These are phyloP conservation scores for Phaeotremella fagi DNA, from an alignment of 768 basidiomycete genomes.

Conservation along the genomic window DNA sequence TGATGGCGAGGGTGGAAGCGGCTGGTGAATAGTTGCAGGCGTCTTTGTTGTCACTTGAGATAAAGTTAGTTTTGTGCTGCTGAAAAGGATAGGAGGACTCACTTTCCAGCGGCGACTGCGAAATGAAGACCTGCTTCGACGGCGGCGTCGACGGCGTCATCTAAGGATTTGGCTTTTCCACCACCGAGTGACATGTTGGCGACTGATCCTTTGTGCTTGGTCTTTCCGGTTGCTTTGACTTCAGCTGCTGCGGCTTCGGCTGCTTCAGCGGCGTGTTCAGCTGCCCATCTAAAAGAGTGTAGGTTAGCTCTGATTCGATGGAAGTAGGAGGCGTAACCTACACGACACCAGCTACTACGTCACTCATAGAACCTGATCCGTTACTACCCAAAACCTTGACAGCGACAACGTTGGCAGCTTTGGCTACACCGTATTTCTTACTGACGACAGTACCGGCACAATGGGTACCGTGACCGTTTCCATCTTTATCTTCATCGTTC, in stretches of 20 bases:
- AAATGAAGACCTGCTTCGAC: slow-evolving; percentile 84
- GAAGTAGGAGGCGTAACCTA: slow-evolving; percentile 7
- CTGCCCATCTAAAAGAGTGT: slow-evolving; percentile 58
- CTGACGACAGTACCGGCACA: slow-evolving; percentile 97
- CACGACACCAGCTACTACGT: slow-evolving; percentile 80
- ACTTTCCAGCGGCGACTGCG: slow-evolving; percentile 84
- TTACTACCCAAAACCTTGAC: slow-evolving; percentile 70
- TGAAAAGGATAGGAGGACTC: slow-evolving; percentile 31
- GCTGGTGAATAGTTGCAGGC: slow-evolving; percentile 94
- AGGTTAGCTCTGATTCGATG: neutral
- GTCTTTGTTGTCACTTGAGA: slow-evolving; percentile 71
- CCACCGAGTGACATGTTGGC: slow-evolving; percentile 91
- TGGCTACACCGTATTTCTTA: slow-evolving; percentile 88
- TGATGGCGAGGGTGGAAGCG: slow-evolving; percentile 78
- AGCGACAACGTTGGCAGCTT: slow-evolving; percentile 63
- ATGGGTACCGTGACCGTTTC: slow-evolving; percentile 91
- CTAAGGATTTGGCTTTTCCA: slow-evolving; percentile 79
- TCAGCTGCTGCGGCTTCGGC: slow-evolving; percentile 63
- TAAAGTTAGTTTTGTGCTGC: slow-evolving; percentile 1
- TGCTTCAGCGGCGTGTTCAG: slow-evolving; percentile 53
- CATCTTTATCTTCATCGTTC: slow-evolving; percentile 80
- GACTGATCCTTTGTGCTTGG: slow-evolving; percentile 77
- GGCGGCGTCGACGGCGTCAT: slow-evolving; percentile 76
- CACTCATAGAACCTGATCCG: slow-evolving; percentile 90
- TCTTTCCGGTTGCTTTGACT: slow-evolving; percentile 66